phyloP scores from a whole-genome alignment of 768 basidiomycete species.

The Rhodosporidiobolus odoratus region DNA sequence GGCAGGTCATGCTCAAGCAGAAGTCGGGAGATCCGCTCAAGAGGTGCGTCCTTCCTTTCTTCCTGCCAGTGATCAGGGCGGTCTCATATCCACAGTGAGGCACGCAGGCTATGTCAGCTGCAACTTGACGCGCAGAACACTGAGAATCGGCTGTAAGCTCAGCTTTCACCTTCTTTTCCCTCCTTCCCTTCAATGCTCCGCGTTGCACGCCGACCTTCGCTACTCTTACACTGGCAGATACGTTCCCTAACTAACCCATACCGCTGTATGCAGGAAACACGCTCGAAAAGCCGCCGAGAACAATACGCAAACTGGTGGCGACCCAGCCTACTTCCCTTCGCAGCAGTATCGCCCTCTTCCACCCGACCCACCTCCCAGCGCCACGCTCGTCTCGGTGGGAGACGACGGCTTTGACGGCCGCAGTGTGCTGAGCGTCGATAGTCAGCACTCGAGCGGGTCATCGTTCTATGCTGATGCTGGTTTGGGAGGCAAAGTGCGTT shows the following conservation, averaged over 20 bases:
- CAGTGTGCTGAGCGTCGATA: conserved; percentile 9
- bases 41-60: not conserved
- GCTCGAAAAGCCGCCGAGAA: too few species aligned
- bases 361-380: not conserved
- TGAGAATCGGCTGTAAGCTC: not conserved
- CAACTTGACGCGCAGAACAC: conserved; percentile 24
- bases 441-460: not conserved
- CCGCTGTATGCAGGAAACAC: too few species aligned
- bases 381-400: not conserved
- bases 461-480: too few species aligned
- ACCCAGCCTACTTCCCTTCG: too few species aligned
- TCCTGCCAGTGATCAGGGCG: not conserved
- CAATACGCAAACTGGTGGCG: too few species aligned
- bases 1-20: not conserved
- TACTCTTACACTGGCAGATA: too few species aligned
- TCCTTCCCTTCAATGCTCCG: accelerated
- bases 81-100: too few species aligned
- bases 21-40: conserved; percentile 19
- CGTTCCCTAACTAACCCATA: too few species aligned
- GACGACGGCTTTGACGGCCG: not conserved
- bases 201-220: too few species aligned
- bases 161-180: not conserved
- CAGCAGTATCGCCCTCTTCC: not conserved
- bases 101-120: conserved; percentile 14
- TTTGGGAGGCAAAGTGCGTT: too few species aligned